These are phyloP conservation scores for Melanogaster broomeanus DNA, from an alignment of 768 basidiomycete genomes.

Conservation along the genomic window DNA sequence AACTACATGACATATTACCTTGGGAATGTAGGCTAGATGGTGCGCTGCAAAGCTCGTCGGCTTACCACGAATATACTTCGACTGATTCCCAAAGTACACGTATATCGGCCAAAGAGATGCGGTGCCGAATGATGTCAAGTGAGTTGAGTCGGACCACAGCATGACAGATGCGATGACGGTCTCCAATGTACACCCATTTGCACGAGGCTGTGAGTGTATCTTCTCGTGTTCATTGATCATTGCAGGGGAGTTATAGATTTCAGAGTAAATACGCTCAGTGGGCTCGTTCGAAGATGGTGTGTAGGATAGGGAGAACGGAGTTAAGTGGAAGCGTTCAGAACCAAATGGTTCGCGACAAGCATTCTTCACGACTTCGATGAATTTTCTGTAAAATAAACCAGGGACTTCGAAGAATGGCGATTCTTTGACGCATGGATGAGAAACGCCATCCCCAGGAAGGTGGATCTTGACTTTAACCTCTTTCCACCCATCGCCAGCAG, in stretches of 20 bases:
- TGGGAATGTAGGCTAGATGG: slow-evolving; percentile 23
- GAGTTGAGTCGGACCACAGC: slow-evolving; percentile 26
- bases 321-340: slow-evolving; percentile 9
- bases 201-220: slow-evolving; percentile 2
- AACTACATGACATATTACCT: not conserved
- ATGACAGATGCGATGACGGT: slow-evolving; percentile 18
- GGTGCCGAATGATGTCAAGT: slow-evolving; percentile 22
- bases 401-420: slow-evolving; percentile 18
- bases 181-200: slow-evolving; percentile 13
- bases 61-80: slow-evolving; percentile 4
- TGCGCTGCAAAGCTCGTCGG: slow-evolving; percentile 12
- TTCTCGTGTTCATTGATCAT: slow-evolving; percentile 17
- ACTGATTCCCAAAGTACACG: slow-evolving; percentile 1
- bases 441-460: slow-evolving; percentile 5
- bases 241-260: slow-evolving; percentile 19
- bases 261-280: slow-evolving; percentile 17
- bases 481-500: not conserved
- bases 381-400: slow-evolving; percentile 27
- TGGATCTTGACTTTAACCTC: not conserved
- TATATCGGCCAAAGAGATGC: slow-evolving; percentile 17
- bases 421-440: not conserved
- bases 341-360: slow-evolving; percentile 21
- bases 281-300: not conserved
- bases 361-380: slow-evolving; percentile 22
- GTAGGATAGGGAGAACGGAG: slow-evolving; percentile 17